A percentile compares a stretch with the other conserved stretches of the same genome.
Conservation (phyloP, 805 yeast species). For the Yarrowia sp. region DNA sequence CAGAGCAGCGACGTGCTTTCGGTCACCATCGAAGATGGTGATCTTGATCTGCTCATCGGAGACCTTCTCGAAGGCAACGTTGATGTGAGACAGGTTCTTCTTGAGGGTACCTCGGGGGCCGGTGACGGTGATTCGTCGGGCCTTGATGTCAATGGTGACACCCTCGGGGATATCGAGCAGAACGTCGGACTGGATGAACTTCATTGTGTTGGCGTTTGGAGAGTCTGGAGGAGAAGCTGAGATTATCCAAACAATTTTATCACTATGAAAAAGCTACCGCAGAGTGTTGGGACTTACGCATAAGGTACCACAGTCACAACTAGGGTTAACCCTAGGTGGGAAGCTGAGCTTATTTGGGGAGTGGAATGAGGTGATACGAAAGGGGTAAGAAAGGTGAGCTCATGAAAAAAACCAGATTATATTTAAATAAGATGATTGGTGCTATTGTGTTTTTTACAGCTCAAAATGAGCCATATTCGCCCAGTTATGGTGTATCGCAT, state of each 20-base stretch:
- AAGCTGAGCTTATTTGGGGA: neutral
- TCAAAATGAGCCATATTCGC: too few relatives aligned
- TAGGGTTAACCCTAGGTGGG: constrained; percentile 26
- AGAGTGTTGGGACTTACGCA: constrained; percentile 14
- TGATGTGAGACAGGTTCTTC: constrained; percentile 93
- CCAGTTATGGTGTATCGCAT: too few relatives aligned
- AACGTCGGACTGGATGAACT: constrained; percentile 89
- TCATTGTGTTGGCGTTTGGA: constrained; percentile 56
- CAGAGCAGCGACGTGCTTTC: constrained; percentile 99
- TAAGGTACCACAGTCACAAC: constrained; percentile 17
- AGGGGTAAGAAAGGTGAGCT: too few relatives aligned
- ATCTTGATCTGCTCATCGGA: constrained; percentile 77
- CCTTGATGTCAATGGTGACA: constrained; percentile 87
- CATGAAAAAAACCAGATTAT: too few relatives aligned
- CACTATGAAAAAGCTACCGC: constrained; percentile 15
- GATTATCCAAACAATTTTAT: constrained; percentile 5
- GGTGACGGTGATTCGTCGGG: constrained; percentile 86
- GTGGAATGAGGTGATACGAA: neutral
- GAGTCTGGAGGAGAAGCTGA: constrained; percentile 32
- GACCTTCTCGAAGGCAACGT: constrained; percentile 87
- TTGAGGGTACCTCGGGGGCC: constrained; percentile 97
- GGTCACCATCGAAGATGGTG: constrained; percentile 97
- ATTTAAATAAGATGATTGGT: too few relatives aligned
- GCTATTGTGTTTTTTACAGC: too few relatives aligned
- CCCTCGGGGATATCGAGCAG: constrained; percentile 87